Conservation (phyloP, 495 filamentous ascomycete genomes). For the Penicillium dipodomyicola region DNA sequence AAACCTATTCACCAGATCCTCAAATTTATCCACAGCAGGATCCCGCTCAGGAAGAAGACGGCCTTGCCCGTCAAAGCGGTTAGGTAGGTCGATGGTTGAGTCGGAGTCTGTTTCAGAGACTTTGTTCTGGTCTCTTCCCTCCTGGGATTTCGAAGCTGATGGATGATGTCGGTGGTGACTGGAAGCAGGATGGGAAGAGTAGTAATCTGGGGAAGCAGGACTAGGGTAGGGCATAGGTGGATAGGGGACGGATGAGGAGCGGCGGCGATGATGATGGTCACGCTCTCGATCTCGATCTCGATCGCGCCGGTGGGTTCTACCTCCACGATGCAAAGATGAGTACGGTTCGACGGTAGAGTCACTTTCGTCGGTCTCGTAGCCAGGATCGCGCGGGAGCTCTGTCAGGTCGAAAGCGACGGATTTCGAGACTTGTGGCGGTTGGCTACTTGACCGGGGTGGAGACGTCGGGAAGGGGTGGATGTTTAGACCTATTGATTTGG, state of each 20-base stretch:
- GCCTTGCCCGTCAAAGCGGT: slow-evolving; percentile 64
- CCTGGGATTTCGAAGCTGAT: slow-evolving; percentile 10
- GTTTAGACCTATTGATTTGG: slow-evolving; percentile 27
- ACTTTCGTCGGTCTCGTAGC: slow-evolving; percentile 48
- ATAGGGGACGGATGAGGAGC: slow-evolving; percentile 30
- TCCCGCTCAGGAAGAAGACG: slow-evolving; percentile 43
- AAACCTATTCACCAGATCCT: slow-evolving; percentile 38
- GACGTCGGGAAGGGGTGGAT: not conserved
- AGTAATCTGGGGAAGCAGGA: not conserved
- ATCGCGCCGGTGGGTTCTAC: slow-evolving; percentile 16
- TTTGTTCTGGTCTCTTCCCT: slow-evolving; percentile 8
- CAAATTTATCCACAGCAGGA: slow-evolving; percentile 36
- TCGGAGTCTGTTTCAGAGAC: slow-evolving; percentile 30
- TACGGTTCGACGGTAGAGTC: slow-evolving; percentile 35
- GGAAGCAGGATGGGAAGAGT: slow-evolving; percentile 4
- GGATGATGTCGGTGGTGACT: slow-evolving; percentile 6
- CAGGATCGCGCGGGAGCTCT: slow-evolving; percentile 15
- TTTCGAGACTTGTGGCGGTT: slow-evolving; percentile 31
- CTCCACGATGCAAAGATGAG: slow-evolving; percentile 11
- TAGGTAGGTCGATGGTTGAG: slow-evolving; percentile 56
- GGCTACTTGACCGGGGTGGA: slow-evolving; percentile 21
- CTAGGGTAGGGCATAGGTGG: slow-evolving; percentile 11
- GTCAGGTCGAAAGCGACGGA: slow-evolving; percentile 41
- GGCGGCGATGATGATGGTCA: slow-evolving; percentile 23
- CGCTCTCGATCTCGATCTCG: not conserved